Conservation (phyloP, 257 asterid species). For the Nicotiana otophora region DNA sequence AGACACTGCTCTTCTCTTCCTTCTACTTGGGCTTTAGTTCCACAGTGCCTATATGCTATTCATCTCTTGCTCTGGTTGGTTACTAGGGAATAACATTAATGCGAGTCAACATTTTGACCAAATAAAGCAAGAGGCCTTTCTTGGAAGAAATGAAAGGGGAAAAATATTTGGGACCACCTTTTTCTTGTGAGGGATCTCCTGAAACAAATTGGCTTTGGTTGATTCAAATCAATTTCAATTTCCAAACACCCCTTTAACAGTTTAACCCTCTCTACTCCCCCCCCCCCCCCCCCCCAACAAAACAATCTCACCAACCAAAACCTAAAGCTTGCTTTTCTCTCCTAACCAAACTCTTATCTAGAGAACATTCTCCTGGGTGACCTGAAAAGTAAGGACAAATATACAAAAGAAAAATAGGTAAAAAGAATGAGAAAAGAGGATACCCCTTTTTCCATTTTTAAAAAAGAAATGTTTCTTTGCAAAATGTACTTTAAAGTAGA, state of each 20-base stretch:
- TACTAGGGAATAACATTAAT: conserved; percentile 37
- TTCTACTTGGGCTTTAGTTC: background rate
- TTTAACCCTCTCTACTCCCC: background rate
- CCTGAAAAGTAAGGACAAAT: conserved; percentile 27
- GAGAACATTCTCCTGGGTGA: conserved; percentile 50
- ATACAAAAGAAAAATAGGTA: background rate
- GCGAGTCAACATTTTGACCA: conserved; percentile 36
- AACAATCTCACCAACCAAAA: too few species aligned
- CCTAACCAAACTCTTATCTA: conserved; percentile 7
- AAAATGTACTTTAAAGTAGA: background rate
- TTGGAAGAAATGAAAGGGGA: conserved; percentile 20
- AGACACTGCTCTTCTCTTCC: background rate
- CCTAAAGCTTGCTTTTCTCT: too few species aligned
- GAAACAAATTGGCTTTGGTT: conserved; percentile 41
- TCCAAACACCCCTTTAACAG: background rate
- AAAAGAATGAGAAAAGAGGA: background rate
- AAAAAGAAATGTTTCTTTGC: background rate
- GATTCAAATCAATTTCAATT: background rate
- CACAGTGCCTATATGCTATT: background rate
- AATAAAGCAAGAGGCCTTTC: conserved; percentile 14
- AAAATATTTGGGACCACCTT: conserved; percentile 18
- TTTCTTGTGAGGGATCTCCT: conserved; percentile 24
- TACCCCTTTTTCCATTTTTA: background rate
- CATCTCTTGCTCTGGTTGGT: conserved; percentile 36
- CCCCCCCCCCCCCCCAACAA: background rate